phyloP scores from a whole-genome alignment of 345 rosid genomes.

The Raphanus sativus region DNA sequence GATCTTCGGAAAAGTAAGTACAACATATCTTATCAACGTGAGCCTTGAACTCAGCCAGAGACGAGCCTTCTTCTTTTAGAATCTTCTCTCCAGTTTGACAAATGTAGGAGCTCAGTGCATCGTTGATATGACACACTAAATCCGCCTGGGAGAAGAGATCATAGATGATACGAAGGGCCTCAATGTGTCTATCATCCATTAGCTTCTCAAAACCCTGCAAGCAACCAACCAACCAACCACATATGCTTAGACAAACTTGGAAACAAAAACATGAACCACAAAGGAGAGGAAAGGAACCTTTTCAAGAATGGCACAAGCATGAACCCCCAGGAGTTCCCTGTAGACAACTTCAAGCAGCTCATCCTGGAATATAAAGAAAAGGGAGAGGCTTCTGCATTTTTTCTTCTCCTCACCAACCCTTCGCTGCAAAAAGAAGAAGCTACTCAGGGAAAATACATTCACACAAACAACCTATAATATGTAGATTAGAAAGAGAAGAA shows the following conservation, averaged over 20 bases:
- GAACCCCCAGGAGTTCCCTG: neutral
- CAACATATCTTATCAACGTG: neutral
- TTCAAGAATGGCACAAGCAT: neutral
- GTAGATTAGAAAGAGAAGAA: neutral
- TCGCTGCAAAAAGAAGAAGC: neutral
- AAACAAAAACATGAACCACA: no score
- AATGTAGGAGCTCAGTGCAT: neutral
- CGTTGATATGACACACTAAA: neutral
- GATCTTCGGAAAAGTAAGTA: neutral
- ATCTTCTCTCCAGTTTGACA: neutral
- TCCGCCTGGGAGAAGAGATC: neutral
- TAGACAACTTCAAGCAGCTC: neutral
- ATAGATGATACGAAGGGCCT: neutral
- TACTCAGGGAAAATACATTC: neutral
- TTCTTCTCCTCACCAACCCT: neutral
- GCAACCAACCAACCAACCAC: no score
- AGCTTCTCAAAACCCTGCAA: neutral
- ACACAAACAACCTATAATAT: neutral
- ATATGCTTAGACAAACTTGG: no score
- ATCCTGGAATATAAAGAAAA: neutral
- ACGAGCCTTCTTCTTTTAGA: neutral
- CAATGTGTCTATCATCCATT: neutral
- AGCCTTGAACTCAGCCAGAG: neutral
- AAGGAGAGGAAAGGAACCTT: no score
- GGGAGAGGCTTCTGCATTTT: neutral